A percentile compares a stretch with the other conserved stretches of the same genome.
Conservation (phyloP, 192 early-diverging fungal species). For the Coemansia sp. region DNA sequence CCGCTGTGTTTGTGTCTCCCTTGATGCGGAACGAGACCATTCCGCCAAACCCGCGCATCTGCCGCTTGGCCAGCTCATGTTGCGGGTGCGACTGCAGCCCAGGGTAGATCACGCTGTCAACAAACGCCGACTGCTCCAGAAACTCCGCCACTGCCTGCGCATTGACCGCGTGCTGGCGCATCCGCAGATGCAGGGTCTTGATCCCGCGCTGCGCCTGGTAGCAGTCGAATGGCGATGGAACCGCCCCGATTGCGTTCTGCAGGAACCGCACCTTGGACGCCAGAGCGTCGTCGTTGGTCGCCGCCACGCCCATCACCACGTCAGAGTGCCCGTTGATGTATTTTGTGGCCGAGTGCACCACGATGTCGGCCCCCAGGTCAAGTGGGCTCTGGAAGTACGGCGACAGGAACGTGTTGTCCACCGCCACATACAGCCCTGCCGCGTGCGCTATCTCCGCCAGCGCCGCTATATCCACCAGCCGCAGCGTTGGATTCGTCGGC, state of each 20-base stretch:
- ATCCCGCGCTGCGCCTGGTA: slow-evolving; percentile 92
- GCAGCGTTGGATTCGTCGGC: slow-evolving; percentile 84
- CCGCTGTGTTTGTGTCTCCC: slow-evolving; percentile 75
- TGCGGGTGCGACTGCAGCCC: slow-evolving; percentile 88
- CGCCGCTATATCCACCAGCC: slow-evolving; percentile 75
- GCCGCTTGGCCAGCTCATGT: slow-evolving; percentile 85
- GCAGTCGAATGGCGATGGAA: slow-evolving; percentile 96
- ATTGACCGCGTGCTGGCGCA: slow-evolving; percentile 86
- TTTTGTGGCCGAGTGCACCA: slow-evolving; percentile 97
- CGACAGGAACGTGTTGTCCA: slow-evolving; percentile 86
- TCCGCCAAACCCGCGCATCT: slow-evolving; percentile 92
- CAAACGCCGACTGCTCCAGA: slow-evolving; percentile 67
- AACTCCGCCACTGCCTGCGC: slow-evolving; percentile 81
- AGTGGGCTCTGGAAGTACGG: slow-evolving; percentile 92
- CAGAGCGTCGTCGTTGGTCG: slow-evolving; percentile 74
- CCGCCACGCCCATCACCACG: slow-evolving; percentile 95
- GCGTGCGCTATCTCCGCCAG: slow-evolving; percentile 65
- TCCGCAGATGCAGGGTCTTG: slow-evolving; percentile 94
- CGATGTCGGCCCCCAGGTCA: slow-evolving; percentile 91
- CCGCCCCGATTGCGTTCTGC: slow-evolving; percentile 96
- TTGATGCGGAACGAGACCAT: slow-evolving; percentile 96
- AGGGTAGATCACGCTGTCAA: slow-evolving; percentile 91
- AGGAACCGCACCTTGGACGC: slow-evolving; percentile 80
- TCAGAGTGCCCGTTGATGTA: slow-evolving; percentile 99
- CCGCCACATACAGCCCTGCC: slow-evolving; percentile 67